A percentile compares a stretch with the other conserved stretches of the same genome.
Conservation (phyloP, 2,329 filamentous ascomycete species). For the Claviceps sp. region DNA sequence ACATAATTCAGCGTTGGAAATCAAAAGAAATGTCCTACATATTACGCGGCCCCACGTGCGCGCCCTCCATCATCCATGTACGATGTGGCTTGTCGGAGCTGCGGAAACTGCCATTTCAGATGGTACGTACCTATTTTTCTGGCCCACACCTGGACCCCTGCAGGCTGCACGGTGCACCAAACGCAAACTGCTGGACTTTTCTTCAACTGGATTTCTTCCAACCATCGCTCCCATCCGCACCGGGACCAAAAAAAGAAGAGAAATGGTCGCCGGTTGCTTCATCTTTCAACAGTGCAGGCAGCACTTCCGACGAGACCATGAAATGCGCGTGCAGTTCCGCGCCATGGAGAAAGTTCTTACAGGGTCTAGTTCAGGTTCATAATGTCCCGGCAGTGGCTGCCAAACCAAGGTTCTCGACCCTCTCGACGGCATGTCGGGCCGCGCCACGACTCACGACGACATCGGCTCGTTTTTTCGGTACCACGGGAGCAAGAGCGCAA, state of each 20-base stretch:
- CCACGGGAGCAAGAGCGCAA: background rate
- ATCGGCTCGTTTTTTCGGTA: background rate
- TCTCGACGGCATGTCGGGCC: background rate
- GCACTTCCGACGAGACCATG: conserved; percentile 19
- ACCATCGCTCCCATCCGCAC: no score
- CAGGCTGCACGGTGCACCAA: no score
- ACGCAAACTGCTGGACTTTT: no score
- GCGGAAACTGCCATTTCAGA: no score
- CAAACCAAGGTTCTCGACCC: background rate
- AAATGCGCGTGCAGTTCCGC: conserved; percentile 33
- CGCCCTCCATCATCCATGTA: background rate
- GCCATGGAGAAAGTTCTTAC: conserved; percentile 34
- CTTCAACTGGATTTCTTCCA: no score
- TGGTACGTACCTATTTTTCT: no score
- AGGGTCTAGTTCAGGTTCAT: conserved; percentile 29
- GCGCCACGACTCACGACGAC: background rate
- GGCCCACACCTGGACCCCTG: no score
- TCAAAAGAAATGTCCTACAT: no score
- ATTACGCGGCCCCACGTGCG: background rate
- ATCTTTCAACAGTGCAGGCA: background rate
- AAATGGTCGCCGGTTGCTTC: background rate
- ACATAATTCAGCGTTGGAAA: no score
- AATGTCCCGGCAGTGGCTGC: conserved; percentile 12
- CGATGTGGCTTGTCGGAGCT: background rate
- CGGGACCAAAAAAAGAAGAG: background rate